A percentile compares a stretch with the other conserved stretches of the same genome.
Conservation (phyloP, 495 filamentous ascomycete genomes). For the Hypoxylon fuscum region DNA sequence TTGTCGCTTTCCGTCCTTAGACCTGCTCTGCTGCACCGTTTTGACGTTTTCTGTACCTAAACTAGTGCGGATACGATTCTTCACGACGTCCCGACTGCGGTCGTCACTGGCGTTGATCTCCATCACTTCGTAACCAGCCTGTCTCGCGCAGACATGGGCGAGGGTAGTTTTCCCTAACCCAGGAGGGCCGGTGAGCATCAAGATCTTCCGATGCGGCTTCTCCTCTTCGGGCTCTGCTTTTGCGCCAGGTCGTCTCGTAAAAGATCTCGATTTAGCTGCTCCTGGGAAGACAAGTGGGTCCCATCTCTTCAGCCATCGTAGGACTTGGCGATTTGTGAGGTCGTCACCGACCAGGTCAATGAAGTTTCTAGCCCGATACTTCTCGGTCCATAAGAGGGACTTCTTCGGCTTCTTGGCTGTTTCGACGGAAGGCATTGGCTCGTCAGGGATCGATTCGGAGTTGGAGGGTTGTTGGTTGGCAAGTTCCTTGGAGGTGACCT, state of each 20-base stretch:
- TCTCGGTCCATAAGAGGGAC: conserved; percentile 81
- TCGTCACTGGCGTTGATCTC: conserved; percentile 90
- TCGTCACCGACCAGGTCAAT: conserved; percentile 95
- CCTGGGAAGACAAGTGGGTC: conserved; percentile 91
- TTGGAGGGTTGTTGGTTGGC: conserved; percentile 24
- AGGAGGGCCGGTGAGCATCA: conserved; percentile 88
- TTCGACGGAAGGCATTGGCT: conserved; percentile 44
- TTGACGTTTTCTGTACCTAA: conserved; percentile 93
- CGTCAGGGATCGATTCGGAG: conserved; percentile 32
- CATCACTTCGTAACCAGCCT: conserved; percentile 94
- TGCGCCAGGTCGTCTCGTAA: conserved; percentile 42
- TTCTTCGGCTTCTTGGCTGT: conserved; percentile 55
- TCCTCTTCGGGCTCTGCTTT: conserved; percentile 65
- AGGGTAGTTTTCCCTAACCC: conserved; percentile 96
- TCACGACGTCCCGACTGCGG: conserved; percentile 79
- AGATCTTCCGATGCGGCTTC: conserved; percentile 80
- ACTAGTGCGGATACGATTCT: conserved; percentile 85
- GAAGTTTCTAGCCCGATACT: conserved; percentile 90
- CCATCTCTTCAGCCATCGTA: conserved; percentile 95
- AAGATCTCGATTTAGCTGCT: conserved; percentile 62
- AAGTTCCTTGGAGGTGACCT: conserved; percentile 66
- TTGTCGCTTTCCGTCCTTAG: conserved; percentile 64
- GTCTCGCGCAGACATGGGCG: conserved; percentile 92
- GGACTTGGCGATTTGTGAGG: conserved; percentile 87
- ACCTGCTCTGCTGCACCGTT: conserved; percentile 73